Base-by-base conservation (phyloP, 306 rosid species). In the Cucurbita pepo region DNA sequence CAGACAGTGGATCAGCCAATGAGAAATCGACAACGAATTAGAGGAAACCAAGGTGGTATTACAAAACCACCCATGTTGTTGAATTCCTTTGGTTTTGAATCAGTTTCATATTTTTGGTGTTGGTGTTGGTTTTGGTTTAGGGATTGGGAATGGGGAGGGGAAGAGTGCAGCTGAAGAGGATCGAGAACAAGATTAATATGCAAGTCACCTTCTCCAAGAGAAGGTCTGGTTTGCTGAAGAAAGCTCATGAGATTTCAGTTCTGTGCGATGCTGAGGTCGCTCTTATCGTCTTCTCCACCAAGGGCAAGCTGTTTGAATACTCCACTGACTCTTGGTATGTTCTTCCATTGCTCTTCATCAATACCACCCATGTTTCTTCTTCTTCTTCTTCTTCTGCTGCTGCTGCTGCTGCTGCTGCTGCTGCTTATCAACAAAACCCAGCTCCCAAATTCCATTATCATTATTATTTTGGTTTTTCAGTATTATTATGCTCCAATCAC, bases 241-340 rank as follows among this genome's bases (percentile, higher is more conserved):
- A 93, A 83, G 91, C 97, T 1, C 80, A 86, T 50, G 98, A 90
- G 80, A 90, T 93, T 84, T 93, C 98, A 2, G 91, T 93, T 38
- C 96, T 93, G 63, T 90, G 98, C 44, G 98, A 93, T 79, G 96
- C 98, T 22, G 97, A 93, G 76, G 94, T 93, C 4, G 96, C 91
- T 63, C 79, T 93, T 71, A 77, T 93, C 8, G 82, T 90, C 76
- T 93, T 93, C 91, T 90, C 97, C 62, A 81, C 94, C 60, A 93
- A 90, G 74, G 96, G 96, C 53, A 93, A 90, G 82, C 93, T 93
- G 67, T 84, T 79, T 7, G 87, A 90, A 54, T 93, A 81, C 81
- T 86, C 97, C 53, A 84, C 86, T 38, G 83, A 93, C 53, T 84
- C 98, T 65, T 79, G 90, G 98, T 93, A 82, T 41, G 40, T 52